phyloP scores from a whole-genome alignment of 371 early-diverging fungal species.

The Thermomucor indicae-seudaticae region DNA sequence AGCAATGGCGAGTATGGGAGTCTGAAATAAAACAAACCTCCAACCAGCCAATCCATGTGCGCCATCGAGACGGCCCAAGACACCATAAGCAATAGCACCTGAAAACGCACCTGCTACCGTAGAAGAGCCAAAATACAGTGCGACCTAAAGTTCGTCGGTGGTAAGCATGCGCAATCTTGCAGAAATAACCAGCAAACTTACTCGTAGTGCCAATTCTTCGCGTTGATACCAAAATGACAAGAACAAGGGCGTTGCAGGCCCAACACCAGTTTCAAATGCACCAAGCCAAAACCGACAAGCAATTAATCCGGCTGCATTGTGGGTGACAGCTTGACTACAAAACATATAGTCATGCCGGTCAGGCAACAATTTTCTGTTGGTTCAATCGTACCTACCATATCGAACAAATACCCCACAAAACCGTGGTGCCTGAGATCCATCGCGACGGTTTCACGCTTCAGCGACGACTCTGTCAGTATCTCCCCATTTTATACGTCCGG shows the following conservation, averaged over 20 bases:
- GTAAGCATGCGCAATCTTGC: too few species aligned
- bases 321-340: conserved; percentile 47
- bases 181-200: conserved; percentile 4
- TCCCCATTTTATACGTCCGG: too few species aligned
- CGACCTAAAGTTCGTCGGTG: too few species aligned
- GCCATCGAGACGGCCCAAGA: conserved; percentile 21
- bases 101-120: conserved; percentile 48
- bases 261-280: conserved; percentile 37
- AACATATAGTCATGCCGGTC: too few species aligned
- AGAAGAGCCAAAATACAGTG: conserved; percentile 36
- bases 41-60: conserved; percentile 34
- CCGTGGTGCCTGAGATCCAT: conserved; percentile 36
- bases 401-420: conserved; percentile 39
- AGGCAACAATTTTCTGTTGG: too few species aligned
- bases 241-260: conserved; percentile 30
- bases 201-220: conserved; percentile 32
- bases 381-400: too few species aligned
- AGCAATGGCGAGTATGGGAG: neutral
- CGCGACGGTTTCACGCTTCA: conserved; percentile 27
- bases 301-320: conserved; percentile 44
- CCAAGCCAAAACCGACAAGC: conserved; percentile 63
- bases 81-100: conserved; percentile 42
- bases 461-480: too few species aligned
- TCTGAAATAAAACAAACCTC: conserved; percentile 15
- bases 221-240: conserved; percentile 43